Percentiles rank a stretch among this genome's conserved stretches.
Evolutionary conservation across 495 filamentous ascomycete species (phyloP).

Genomic region (Hypoxylon lienhwacheense): DNA sequence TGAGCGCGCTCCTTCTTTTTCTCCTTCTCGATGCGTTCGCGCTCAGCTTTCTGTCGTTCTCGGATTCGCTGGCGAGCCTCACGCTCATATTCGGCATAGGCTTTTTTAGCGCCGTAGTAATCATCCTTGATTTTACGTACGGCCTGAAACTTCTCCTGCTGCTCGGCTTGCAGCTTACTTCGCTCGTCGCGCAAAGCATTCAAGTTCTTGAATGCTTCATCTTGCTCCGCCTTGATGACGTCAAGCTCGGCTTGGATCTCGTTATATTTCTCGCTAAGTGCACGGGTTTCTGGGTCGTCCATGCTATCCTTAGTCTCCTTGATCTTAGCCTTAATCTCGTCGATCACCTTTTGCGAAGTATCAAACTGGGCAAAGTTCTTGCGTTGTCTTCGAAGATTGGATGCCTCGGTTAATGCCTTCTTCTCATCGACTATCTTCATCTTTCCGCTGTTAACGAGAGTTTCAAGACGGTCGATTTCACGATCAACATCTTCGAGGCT

Average conservation of each 20-base stretch:
- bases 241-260: conserved; percentile 84
- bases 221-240: conserved; percentile 84
- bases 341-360: conserved; percentile 78
- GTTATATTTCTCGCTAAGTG: conserved; percentile 79
- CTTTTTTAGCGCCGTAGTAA: conserved; percentile 75
- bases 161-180: conserved; percentile 74
- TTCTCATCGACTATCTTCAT: conserved; percentile 97
- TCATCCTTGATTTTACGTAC: conserved; percentile 84
- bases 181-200: conserved; percentile 87
- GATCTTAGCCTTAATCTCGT: conserved; percentile 80
- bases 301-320: conserved; percentile 79
- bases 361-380: conserved; percentile 88
- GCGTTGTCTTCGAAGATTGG: conserved; percentile 78
- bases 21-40: conserved; percentile 76
- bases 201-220: conserved; percentile 81
- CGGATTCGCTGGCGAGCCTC: conserved; percentile 71
- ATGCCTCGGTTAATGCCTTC: conserved; percentile 83
- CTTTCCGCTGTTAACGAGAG: conserved; percentile 78
- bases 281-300: conserved; percentile 90
- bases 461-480: conserved; percentile 76
- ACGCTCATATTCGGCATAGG: conserved; percentile 76
- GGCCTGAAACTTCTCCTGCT: conserved; percentile 77
- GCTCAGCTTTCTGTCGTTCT: conserved; percentile 61
- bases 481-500: conserved; percentile 82
- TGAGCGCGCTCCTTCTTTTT: conserved; percentile 82